Evolutionary conservation across 2,329 filamentous ascomycete species (phyloP), one percentile per base, ranked within the genome.

Genomic region (Aspergillus sp.): DNA sequence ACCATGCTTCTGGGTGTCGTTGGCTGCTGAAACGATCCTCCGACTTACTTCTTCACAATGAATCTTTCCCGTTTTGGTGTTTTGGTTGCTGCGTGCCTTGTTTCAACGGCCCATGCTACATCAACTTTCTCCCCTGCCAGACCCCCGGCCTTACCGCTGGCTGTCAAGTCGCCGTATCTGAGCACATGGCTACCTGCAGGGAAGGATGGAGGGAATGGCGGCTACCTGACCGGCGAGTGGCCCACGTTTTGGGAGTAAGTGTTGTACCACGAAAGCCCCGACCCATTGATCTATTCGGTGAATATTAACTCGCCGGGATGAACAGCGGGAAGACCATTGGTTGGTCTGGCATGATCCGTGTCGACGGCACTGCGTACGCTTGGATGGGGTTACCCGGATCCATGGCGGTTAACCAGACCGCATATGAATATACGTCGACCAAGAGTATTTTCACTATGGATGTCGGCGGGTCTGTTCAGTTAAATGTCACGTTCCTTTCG

Each of bases 81-180:
- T 6, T 47, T 63, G 42, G 48, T 59, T 7, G 44, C 55, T 43
- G 19, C 19, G 19, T 57, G 56, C 27, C 44, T 64, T 10, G 54
- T 56, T 40, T 50, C 55, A 19, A 19, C 19, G 26, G 50, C 53
- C 7, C 48, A 55, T 30, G 63, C 63, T 4, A 42, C 45, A 19
- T 84, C 81, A 7, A 79, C 73, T 1, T 86, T 85, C 59, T 73
- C 68, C 33, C 83, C 83, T 32, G 76, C 79, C 33, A 74, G 81
- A 5, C 83, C 83, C 38, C 84, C 84, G 10, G 76, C 84, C 1
- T 73, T 86, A 29, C 86, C 86, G 8, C 66, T 91, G 32, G 85
- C 85, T 39, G 86, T 90, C 40, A 81, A 80, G 51, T 84, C 81
- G 7, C 86, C 86, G 0, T 91, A 90, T 55, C 67, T 90, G 10